These are phyloP conservation scores for Prunella vulgaris DNA, from an alignment of 257 asterid genomes.

Conservation along the genomic window DNA sequence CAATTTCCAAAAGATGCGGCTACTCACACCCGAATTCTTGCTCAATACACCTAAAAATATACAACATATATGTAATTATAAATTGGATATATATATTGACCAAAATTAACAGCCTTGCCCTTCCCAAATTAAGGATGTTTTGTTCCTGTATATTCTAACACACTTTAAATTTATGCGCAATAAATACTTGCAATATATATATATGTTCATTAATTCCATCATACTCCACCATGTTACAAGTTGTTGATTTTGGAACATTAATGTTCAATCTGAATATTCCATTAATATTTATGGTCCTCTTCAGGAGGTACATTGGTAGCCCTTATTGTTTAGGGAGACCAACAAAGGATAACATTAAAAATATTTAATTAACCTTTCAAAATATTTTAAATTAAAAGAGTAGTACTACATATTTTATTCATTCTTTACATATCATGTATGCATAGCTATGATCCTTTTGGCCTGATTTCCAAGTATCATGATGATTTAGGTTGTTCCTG, in stretches of 20 bases:
- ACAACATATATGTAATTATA: no score
- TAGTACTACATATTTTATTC: not conserved
- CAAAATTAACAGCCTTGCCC: no score
- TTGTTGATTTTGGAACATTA: not conserved
- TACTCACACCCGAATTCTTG: no score
- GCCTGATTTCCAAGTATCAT: not conserved
- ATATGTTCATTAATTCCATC: not conserved
- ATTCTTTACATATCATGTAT: not conserved
- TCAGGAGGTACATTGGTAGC: not conserved
- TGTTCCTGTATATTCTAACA: not conserved
- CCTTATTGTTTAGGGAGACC: not conserved
- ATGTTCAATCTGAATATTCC: not conserved
- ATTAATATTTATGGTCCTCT: not conserved
- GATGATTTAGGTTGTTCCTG: constrained; percentile 6
- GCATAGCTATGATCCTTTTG: not conserved
- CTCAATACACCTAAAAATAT: no score
- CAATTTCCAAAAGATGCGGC: no score
- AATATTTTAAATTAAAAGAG: not conserved
- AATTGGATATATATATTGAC: no score
- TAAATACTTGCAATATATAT: no score
- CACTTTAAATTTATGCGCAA: not conserved
- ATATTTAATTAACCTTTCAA: no score
- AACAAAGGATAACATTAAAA: not conserved
- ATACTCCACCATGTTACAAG: not conserved
- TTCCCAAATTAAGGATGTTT: not conserved